Evolutionary conservation across 1,284 basidiomycete genomes (phyloP), one percentile per base, ranked within the genome.

Genomic region (Ceratobasidium papillatum): DNA sequence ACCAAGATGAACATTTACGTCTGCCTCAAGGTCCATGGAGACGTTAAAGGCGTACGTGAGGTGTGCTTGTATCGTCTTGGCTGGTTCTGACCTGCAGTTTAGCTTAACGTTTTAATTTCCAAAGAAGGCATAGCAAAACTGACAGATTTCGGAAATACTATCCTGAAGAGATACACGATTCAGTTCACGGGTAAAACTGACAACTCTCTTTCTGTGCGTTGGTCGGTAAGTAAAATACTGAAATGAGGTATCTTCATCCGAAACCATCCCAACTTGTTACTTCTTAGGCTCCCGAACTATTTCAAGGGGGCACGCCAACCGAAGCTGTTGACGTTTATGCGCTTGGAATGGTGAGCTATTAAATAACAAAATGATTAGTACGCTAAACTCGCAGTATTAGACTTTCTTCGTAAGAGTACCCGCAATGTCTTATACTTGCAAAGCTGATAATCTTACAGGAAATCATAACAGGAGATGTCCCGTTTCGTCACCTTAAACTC

Each of bases 21-120:
- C 17, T 2, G 7, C 17, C n/a, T 25, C 0, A 1, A 66, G 64
- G 34, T 66, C 1, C 64, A 66, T 30, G 64, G 64, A 3, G 49
- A 66, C 17, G 41, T 66, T 19, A 54, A 54, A 66, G 64, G 49
- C 27, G 64, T 66, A 19, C 3, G 62, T 49, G 14, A 25, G 22
- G 11, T 27, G 1, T 1, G 17, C 14, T 25, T n/a, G 2, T 41
- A 1, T 8, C 1, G 9, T 4, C 30, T 11, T 12, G 14, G 30
- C 17, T 1, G n/a, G 3, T 8, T n/a, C 17, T 36, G 22, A 38
- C 17, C 14, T 9, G 7, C 30, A n/a, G 9, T 2, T 45, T 11
- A 66, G 64, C 14, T 5, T 17, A 66, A 54, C n/a, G 12, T 66
- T n/a, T 1, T 66, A n/a, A n/a, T 66, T 27, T 51, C 27, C 22